Percentiles rank a stretch among this genome's conserved stretches.
These are phyloP conservation scores for Phialocephala sp. DNA, from an alignment of 2,329 filamentous ascomycete species.

Conservation along the genomic window DNA sequence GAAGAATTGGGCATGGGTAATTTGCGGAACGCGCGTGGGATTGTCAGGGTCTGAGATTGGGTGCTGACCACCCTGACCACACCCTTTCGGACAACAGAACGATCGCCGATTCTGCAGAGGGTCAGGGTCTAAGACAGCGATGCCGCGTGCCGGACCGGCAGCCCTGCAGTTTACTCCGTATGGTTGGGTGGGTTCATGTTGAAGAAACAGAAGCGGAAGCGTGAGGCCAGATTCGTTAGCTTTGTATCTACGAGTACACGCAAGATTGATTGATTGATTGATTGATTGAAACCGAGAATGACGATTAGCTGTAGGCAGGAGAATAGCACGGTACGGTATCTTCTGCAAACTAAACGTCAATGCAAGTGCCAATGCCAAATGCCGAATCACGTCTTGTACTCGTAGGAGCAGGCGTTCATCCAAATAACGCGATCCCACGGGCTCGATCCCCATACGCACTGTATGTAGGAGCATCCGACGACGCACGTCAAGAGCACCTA, in stretches of 20 bases:
- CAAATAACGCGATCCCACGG: background rate
- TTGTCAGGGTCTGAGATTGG: conserved; percentile 4
- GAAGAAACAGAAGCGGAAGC: background rate
- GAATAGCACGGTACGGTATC: no score
- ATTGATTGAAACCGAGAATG: no score
- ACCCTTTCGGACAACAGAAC: background rate
- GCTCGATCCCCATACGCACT: no score
- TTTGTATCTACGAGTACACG: background rate
- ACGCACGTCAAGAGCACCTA: no score
- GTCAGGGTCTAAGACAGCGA: no score
- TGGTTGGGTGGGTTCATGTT: no score
- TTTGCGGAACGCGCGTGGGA: background rate
- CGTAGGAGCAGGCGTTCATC: background rate
- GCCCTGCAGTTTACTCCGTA: no score
- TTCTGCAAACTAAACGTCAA: background rate
- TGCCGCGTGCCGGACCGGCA: no score
- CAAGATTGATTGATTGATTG: no score
- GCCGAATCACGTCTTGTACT: background rate
- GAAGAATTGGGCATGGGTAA: no score
- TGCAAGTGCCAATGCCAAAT: no score
- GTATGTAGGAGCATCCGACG: no score
- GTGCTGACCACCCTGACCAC: background rate
- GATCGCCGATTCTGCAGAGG: background rate
- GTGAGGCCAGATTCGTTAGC: background rate
- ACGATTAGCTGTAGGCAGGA: background rate